Conservation (phyloP, 352 stramenopile genomes). For the Pythium rishiriense region DNA sequence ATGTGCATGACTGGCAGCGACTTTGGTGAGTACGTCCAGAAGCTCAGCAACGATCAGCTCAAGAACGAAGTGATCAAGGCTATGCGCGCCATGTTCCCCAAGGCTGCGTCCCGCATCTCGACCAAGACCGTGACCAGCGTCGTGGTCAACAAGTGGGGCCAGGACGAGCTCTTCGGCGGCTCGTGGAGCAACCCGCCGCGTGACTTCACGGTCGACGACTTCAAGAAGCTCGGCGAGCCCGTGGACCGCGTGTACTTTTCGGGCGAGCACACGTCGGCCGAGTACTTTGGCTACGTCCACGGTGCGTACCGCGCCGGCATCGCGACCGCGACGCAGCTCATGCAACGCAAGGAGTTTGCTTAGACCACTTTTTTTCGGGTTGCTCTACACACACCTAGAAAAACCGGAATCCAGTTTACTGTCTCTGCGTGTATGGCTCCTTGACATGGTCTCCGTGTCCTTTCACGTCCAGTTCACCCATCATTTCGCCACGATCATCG, state of each 20-base stretch:
- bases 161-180: constrained; percentile 12
- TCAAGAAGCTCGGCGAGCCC: constrained; percentile 7
- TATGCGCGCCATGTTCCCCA: constrained; percentile 14
- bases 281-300: constrained; percentile 20
- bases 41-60: constrained; percentile 1
- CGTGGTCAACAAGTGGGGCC: constrained; percentile 16
- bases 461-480: no score
- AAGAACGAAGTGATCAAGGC: constrained; percentile 13
- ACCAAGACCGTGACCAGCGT: constrained; percentile 12
- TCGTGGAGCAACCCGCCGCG: constrained; percentile 13
- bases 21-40: not conserved
- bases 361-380: no score
- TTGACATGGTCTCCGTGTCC: no score
- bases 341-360: not conserved
- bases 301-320: constrained; percentile 14
- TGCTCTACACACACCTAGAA: no score
- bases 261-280: constrained; percentile 14
- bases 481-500: no score
- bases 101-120: not conserved
- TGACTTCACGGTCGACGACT: constrained; percentile 6
- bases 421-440: no score
- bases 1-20: constrained; percentile 6
- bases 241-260: constrained; percentile 15
- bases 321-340: constrained; percentile 4
- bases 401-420: no score